A percentile compares a stretch with the other conserved stretches of the same genome.
These are phyloP conservation scores for Claviceps citrina DNA, from an alignment of 2,329 filamentous ascomycete genomes.

Conservation along the genomic window DNA sequence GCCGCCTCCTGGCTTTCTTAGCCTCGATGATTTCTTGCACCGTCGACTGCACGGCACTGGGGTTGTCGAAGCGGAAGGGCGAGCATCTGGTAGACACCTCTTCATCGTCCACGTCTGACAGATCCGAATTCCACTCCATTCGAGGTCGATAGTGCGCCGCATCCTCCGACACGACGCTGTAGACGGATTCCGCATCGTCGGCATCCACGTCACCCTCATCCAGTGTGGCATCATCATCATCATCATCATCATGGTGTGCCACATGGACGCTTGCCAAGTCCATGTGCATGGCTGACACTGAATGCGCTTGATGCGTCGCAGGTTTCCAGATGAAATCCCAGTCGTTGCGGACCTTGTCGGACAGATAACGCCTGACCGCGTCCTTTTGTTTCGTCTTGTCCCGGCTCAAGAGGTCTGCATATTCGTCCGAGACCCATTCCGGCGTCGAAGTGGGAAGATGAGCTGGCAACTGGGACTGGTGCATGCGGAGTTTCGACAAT, in stretches of 20 bases:
- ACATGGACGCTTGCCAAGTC: neutral
- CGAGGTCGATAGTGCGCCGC: slow-evolving; percentile 32
- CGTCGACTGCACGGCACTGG: slow-evolving; percentile 29
- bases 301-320: neutral
- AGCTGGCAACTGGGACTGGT: slow-evolving; percentile 16
- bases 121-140: slow-evolving; percentile 41
- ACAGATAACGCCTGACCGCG: slow-evolving; percentile 41
- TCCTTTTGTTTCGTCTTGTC: slow-evolving; percentile 50
- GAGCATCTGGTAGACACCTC: slow-evolving; percentile 25
- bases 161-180: slow-evolving; percentile 43
- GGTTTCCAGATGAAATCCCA: slow-evolving; percentile 46
- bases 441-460: slow-evolving; percentile 15
- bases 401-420: slow-evolving; percentile 44
- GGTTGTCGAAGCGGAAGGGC: slow-evolving; percentile 36
- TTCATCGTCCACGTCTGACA: slow-evolving; percentile 37
- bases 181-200: slow-evolving; percentile 34
- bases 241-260: too few relatives aligned
- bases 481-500: slow-evolving; percentile 34
- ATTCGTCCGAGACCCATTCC: slow-evolving; percentile 32
- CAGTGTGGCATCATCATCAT: too few relatives aligned
- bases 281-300: neutral
- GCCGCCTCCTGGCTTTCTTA: slow-evolving; percentile 40
- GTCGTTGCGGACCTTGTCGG: slow-evolving; percentile 39
- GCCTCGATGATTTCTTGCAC: slow-evolving; percentile 28
- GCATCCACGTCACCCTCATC: slow-evolving; percentile 19